Conservation (phyloP, 306 rosid genomes). For the Oemleria cerasiformis region DNA sequence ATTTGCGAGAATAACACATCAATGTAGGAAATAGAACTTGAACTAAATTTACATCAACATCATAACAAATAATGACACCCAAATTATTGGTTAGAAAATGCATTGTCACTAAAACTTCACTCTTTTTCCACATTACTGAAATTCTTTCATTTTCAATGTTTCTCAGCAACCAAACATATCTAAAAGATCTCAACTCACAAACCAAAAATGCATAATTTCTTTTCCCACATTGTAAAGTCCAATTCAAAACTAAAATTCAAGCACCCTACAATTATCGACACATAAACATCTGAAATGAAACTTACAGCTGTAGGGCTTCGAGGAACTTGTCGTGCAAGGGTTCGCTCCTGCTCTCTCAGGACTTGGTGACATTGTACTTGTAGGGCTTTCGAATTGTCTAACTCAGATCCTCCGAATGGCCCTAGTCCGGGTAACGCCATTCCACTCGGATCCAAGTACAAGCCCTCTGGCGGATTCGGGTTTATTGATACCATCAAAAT, state of each 20-base stretch:
- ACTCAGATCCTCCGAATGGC: constrained; percentile 56
- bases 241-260: background rate
- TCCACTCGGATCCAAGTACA: constrained; percentile 57
- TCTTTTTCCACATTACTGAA: background rate
- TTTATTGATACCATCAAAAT: constrained; percentile 58
- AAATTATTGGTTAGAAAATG: background rate
- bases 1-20: background rate
- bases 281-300: constrained; percentile 4
- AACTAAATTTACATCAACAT: background rate
- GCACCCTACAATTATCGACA: too few relatives aligned
- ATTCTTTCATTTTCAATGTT: background rate
- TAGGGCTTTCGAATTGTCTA: constrained; percentile 90
- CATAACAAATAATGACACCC: background rate
- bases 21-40: background rate
- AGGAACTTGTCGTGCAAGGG: constrained; percentile 96
- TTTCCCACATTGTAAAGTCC: background rate
- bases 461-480: constrained; percentile 61
- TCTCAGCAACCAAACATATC: background rate
- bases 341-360: constrained; percentile 96
- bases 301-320: constrained; percentile 98
- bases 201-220: background rate
- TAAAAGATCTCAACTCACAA: background rate
- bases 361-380: constrained; percentile 92
- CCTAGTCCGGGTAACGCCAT: constrained; percentile 59
- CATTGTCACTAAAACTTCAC: background rate